Conservation (phyloP, 805 yeast species). For the Kurtzmaniella cleridarum region DNA sequence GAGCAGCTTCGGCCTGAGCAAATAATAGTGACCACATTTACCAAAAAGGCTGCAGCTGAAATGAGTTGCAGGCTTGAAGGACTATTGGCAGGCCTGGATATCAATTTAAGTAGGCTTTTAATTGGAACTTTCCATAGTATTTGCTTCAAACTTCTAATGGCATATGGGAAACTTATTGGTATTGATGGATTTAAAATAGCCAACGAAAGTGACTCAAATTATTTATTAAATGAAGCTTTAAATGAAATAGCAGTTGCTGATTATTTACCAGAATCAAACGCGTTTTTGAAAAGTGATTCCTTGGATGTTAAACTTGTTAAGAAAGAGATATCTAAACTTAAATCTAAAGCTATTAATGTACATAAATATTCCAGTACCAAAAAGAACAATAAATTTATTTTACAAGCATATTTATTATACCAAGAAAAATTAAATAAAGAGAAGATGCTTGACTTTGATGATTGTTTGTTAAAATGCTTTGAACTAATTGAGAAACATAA, state of each 20-base stretch:
- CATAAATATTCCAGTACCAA: constrained; percentile 27
- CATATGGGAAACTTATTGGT: constrained; percentile 49
- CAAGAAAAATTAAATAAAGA: constrained; percentile 41
- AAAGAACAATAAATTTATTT: constrained; percentile 12
- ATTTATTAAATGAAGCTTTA: constrained; percentile 40
- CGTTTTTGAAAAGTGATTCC: constrained; percentile 6
- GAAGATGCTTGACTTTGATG: constrained; percentile 74
- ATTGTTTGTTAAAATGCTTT: constrained; percentile 56
- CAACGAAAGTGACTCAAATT: constrained; percentile 56
- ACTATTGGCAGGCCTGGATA: background rate
- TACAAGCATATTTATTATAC: constrained; percentile 44
- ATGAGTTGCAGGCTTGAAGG: constrained; percentile 59
- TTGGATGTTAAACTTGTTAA: constrained; percentile 38
- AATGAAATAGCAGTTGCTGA: constrained; percentile 9
- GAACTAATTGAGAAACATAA: constrained; percentile 43
- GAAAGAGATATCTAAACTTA: constrained; percentile 49
- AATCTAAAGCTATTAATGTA: constrained; percentile 46
- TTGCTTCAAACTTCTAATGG: constrained; percentile 55
- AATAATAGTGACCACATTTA: constrained; percentile 85
- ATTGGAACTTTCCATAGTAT: constrained; percentile 91
- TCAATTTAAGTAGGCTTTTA: constrained; percentile 42
- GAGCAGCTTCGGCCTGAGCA: constrained; percentile 51
- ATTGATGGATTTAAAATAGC: constrained; percentile 47
- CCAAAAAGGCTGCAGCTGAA: constrained; percentile 88
- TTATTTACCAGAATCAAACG: constrained; percentile 1